Evolutionary conservation across 768 basidiomycete genomes (phyloP).

Genomic region (Porphyrellus cyaneotinctus): DNA sequence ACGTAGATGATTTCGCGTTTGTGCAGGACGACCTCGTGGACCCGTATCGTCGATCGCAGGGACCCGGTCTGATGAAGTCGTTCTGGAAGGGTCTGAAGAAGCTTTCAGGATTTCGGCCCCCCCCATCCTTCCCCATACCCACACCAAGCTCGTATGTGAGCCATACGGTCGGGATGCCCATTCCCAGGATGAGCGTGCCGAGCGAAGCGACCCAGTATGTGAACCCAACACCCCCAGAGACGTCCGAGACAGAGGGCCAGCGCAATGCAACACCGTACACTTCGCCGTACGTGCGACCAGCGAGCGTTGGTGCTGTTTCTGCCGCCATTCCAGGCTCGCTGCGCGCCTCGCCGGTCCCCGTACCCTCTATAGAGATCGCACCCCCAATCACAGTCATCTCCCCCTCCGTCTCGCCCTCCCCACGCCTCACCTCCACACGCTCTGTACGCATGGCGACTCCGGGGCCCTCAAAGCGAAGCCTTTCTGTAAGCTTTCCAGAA

Average conservation of each 20-base stretch:
- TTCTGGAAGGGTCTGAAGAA: slow-evolving; percentile 35
- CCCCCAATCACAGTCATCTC: slow-evolving; percentile 18
- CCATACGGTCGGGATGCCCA: slow-evolving; percentile 5
- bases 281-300: slow-evolving; percentile 12
- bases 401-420: slow-evolving; percentile 10
- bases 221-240: slow-evolving; percentile 11
- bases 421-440: slow-evolving; percentile 3
- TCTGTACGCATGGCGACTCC: slow-evolving; percentile 1
- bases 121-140: slow-evolving; percentile 3
- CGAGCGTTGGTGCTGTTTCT: not conserved
- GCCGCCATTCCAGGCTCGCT: not conserved
- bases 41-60: slow-evolving; percentile 10
- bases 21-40: not conserved
- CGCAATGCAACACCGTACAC: slow-evolving; percentile 13
- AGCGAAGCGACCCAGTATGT: slow-evolving; percentile 16
- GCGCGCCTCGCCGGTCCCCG: not conserved
- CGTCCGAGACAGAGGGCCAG: slow-evolving; percentile 22
- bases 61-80: slow-evolving; percentile 22
- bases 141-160: not conserved
- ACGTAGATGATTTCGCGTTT: slow-evolving; percentile 18
- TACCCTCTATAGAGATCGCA: not conserved
- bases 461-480: not conserved
- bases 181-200: not conserved
- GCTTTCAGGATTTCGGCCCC: slow-evolving; percentile 16
- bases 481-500: not conserved